Evolutionary conservation across 371 early-diverging fungal genomes (phyloP), one percentile per base, ranked within the genome.

Genomic region (Lichtheimia hyalospora): DNA sequence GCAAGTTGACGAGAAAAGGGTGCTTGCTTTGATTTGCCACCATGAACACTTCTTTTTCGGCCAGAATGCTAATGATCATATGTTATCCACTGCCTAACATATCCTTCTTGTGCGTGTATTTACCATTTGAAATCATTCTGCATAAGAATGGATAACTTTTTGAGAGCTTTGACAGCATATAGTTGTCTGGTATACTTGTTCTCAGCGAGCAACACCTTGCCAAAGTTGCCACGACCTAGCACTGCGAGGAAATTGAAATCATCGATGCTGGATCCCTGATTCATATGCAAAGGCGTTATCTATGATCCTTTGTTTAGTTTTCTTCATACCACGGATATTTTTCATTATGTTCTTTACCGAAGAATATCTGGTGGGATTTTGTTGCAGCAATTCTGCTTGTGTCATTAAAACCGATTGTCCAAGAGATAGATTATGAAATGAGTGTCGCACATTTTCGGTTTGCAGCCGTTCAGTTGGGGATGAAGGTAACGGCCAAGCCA

Each of bases 201-300:
- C 73, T 95, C 95, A 1, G 97, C 94, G 57, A 99, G 84, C 94
- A 98, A 94, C 55, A 92, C 91, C 82, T 99, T 99, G 60, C 99
- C 99, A 85, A 98, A 99, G 72, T 94, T 95, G 41, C 99, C 99
- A 71, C 92, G 94, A 53, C 99, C 99, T n/a, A 99, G 72, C 0
- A 98, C 97, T 44, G 94, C 92, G 57, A 97, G 65, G 54, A 99
- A 92, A 58, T 89, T 84, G 66, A 98, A 99, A 67, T 99, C 96
- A 27, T 86, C 84, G n/a, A 88, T 59, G n/a, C 81, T 61, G 1
- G 48, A 40, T 25, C 46, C 18, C 18, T 27, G 59, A 18, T 57
- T 57, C 20, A 55, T 25, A 13, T 61, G 69, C 28, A 58, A 58
- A 3, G 69, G 62, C 41, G 63, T 55, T 16, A 46, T 46, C 46